These are phyloP conservation scores for Penicillium turbatum DNA, from an alignment of 495 filamentous ascomycete genomes.

Conservation along the genomic window DNA sequence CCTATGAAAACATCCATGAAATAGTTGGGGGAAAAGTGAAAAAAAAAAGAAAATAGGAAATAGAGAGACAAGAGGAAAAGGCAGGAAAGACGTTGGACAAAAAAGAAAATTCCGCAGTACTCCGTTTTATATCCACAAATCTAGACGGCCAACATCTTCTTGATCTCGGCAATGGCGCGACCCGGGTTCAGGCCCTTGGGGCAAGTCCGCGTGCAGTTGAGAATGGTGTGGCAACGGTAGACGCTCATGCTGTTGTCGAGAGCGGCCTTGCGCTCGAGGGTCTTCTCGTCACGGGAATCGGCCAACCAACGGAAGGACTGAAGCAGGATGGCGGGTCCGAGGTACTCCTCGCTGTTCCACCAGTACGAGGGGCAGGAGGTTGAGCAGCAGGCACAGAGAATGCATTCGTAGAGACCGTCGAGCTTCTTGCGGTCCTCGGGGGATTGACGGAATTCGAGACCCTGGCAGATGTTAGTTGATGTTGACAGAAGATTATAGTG, in stretches of 20 bases:
- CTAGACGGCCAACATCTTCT: conserved; percentile 81
- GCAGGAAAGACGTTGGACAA: conserved; percentile 27
- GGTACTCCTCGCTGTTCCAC: conserved; percentile 98
- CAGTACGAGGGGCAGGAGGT: conserved; percentile 98
- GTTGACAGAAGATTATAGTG: background rate
- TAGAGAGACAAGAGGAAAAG: conserved; percentile 19
- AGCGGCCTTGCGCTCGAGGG: conserved; percentile 76
- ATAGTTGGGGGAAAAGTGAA: conserved; percentile 27
- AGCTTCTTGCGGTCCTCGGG: conserved; percentile 91
- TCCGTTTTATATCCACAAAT: conserved; percentile 33
- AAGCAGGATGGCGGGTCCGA: conserved; percentile 90
- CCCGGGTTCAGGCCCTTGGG: conserved; percentile 98
- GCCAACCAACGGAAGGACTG: conserved; percentile 96
- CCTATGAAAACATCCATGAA: conserved; percentile 45
- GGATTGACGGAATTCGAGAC: conserved; percentile 84
- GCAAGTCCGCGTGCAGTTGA: conserved; percentile 95
- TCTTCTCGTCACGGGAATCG: conserved; percentile 87
- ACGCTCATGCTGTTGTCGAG: conserved; percentile 98
- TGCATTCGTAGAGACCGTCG: conserved; percentile 98
- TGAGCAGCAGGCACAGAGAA: conserved; percentile 98
- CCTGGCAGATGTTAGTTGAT: conserved; percentile 43
- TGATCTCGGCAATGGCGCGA: conserved; percentile 91
- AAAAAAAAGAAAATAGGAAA: conserved; percentile 19
- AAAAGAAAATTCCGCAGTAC: conserved; percentile 29
- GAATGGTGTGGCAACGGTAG: conserved; percentile 98